Conservation (phyloP, 2,329 filamentous ascomycete genomes). For the Claviceps humidiphila region DNA sequence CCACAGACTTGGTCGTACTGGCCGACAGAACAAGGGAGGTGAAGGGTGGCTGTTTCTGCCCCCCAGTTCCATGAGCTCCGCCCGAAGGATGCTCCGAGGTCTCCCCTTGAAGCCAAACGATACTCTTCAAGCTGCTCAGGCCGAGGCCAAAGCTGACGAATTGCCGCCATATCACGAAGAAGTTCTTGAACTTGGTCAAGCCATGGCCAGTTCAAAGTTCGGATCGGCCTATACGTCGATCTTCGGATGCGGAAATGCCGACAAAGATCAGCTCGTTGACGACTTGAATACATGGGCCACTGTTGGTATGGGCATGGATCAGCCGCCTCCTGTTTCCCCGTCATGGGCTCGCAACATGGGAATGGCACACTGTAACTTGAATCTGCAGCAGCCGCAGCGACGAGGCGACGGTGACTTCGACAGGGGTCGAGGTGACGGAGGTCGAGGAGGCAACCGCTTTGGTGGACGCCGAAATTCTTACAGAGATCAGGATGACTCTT, state of each 20-base stretch:
- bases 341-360: conserved; percentile 19
- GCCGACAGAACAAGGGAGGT: conserved; percentile 59
- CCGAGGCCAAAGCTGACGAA: conserved; percentile 36
- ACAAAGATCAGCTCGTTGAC: conserved; percentile 27
- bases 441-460: conserved; percentile 8
- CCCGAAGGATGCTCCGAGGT: conserved; percentile 38
- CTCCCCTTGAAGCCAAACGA: conserved; percentile 47
- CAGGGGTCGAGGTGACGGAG: conserved; percentile 9
- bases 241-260: conserved; percentile 36
- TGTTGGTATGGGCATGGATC: conserved; percentile 36
- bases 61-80: conserved; percentile 34
- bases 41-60: conserved; percentile 56
- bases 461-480: conserved; percentile 5
- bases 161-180: conserved; percentile 32
- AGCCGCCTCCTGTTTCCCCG: conserved; percentile 28
- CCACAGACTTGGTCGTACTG: conserved; percentile 65
- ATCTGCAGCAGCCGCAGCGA: conserved; percentile 13
- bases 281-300: conserved; percentile 41
- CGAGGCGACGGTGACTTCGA: conserved; percentile 6
- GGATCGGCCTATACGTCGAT: conserved; percentile 40
- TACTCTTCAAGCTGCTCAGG: conserved; percentile 34
- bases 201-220: conserved; percentile 21
- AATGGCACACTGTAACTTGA: conserved; percentile 21
- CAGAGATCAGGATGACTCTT: conserved; percentile 6
- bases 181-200: conserved; percentile 27